Base-by-base conservation (phyloP, 129 eudicot genomes). In the Heracleum sosnowskyi region DNA sequence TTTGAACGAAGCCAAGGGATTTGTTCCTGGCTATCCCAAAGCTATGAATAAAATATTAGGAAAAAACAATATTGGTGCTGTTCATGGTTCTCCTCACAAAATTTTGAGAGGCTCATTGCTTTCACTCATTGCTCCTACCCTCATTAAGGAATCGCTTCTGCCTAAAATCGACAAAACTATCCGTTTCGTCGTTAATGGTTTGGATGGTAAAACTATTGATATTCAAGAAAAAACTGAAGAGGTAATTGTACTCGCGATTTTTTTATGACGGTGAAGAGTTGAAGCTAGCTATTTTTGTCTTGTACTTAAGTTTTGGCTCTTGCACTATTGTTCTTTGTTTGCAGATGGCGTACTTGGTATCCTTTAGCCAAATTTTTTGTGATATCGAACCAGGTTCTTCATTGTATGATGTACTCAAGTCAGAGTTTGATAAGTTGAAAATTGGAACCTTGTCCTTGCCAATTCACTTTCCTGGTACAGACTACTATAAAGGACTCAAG, bases 391-490 rank as follows among this genome's bases (percentile, higher is more conserved):
- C 82, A 20, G 51, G 37, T 40, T 45, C 51, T 40, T 57, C 85
- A 16, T 12, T 78, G 0, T 84, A 80, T 45, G 72, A 80, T n/a
- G 57, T 53, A 9, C 82, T 88, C 55, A 86, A 62, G 57, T 4
- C 49, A 1, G 90, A 84, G 78, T 89, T 89, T 62, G 81, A 77
- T 72, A 84, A 84, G 79, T 41, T 89, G 73, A 8, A 66, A 7
- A 4, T 76, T 24, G 93, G 90, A 29, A 44, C 93, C n/a, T 28
- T 89, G 62, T 86, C 93, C 20, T 78, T 89, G 22, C 93, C 93
- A 46, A 86, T 89, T 40, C 36, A 89, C 79, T 28, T 86, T 60
- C 93, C 90, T 0, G 84, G 85, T 75, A 75, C 90, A 39, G 86
- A 76, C 57, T 89, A 89, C 40, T 41, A 83, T 64, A 70, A 37